Evolutionary conservation across 371 early-diverging fungal species (phyloP), one percentile per base, ranked within the genome.

Genomic region (Batrachochytrium dendrobatidis): DNA sequence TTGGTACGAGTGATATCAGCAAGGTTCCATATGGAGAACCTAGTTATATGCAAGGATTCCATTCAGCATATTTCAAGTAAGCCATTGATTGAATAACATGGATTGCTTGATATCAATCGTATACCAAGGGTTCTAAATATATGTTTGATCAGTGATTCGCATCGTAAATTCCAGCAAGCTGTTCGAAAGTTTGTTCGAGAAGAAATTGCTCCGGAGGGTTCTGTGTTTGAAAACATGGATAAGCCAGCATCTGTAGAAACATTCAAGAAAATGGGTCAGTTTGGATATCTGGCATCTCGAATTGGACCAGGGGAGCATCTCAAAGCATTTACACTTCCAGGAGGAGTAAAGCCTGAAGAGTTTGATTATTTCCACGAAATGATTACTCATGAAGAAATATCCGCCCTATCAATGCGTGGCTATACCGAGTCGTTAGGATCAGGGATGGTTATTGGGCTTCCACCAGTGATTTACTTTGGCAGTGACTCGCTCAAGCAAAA

Each of bases 1-100:
- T 60, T 52, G 48, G 53, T 22, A 58, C 67, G 48, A 80, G 79
- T 32, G 68, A 68, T 26, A 58, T 79, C 48, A 72, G 71, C 52
- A 57, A 61, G 43, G 81, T 83, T 0, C 83, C 85, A 25, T 85
- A 80, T 72, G 85, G 76, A 50, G 85, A 83, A 60, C 52, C 82
- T 10, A 72, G 71, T 32, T 74, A 66, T 33, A 76, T 75, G 72
- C 79, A 78, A 69, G 77, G 81, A 7, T 76, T 73, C 67, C 76
- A 79, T 53, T 74, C 78, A 26, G 72, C 83, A 20, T 86, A 83
- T 64, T 74, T 67, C 66, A 74, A 61, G 55, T 60, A 22, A 35
- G 52, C 46, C n/a, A n/a, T n/a, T n/a, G n/a, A n/a, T n/a, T n/a
- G n/a, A n/a, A n/a, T n/a, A n/a, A n/a, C n/a, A n/a, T n/a, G n/a